Evolutionary conservation across 768 basidiomycete species (phyloP), one percentile per base, ranked within the genome.

Genomic region (Suillus spraguei): DNA sequence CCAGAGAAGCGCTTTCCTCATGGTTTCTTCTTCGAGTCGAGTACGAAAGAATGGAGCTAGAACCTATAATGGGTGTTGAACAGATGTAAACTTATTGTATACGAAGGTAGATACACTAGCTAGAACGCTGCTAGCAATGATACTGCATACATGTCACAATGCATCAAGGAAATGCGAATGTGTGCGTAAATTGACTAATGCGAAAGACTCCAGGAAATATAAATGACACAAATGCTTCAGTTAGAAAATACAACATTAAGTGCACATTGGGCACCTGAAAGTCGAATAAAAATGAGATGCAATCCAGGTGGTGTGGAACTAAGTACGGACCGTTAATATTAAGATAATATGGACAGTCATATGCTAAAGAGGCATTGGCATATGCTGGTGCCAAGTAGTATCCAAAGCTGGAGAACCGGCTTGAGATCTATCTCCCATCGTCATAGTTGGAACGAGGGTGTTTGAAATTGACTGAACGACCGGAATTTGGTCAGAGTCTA

Each of bases 361-460:
- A 58, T 70, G 64, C 67, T 67, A 44, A 50, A 77, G 67, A 54
- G 73, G 86, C 81, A 58, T 81, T 76, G 47, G 78, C 78, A 67
- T 85, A 76, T 42, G 83, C 82, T 64, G 81, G 74, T 61, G 79
- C 64, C 69, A 68, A 52, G 60, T 66, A n/a, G 53, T 63, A 60
- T 72, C 77, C n/a, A 68, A 71, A 7, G 61, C 66, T 4, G 81
- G 81, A 11, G 81, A 80, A 35, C 80, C 78, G 2, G 81, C 75
- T 36, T 74, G 72, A 22, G 80, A 81, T 36, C 79, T 78, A 61
- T 81, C 80, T 36, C 76, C 72, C 36, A 80, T 75, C 8, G 81
- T 82, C 13, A 78, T 77, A 16, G 79, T 81, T n/a, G 80, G 81
- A 5, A 77, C 72, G 20, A 81, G 67, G 4, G 78, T 80, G 38